Evolutionary conservation across 108 stramenopile species (phyloP).

Genomic region (Cyclotella cryptica): DNA sequence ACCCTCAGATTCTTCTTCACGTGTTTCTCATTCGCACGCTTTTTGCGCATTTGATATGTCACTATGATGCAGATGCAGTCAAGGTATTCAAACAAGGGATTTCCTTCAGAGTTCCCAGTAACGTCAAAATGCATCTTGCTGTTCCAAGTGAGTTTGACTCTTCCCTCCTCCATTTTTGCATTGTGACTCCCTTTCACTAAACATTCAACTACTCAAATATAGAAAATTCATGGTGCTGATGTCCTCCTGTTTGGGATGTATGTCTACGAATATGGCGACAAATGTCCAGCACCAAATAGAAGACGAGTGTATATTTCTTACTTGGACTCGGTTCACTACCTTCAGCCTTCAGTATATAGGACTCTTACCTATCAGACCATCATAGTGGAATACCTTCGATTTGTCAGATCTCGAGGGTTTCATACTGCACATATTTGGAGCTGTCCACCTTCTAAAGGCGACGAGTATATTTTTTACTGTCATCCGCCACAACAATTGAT

Average conservation of each 20-base stretch:
- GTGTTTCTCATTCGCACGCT: not conserved
- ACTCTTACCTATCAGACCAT: slow-evolving; percentile 92
- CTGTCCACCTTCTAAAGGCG: slow-evolving; percentile 95
- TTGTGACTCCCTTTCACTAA: not conserved
- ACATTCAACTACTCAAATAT: slow-evolving; percentile 14
- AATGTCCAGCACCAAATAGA: slow-evolving; percentile 93
- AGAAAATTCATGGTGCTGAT: slow-evolving; percentile 95
- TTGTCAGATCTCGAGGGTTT: slow-evolving; percentile 93
- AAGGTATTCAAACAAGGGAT: slow-evolving; percentile 69
- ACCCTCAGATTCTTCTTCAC: not conserved
- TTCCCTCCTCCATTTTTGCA: not conserved
- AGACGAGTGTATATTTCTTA: slow-evolving; percentile 95
- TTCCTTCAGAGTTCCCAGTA: slow-evolving; percentile 88
- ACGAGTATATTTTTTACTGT: slow-evolving; percentile 95
- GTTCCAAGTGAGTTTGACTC: slow-evolving; percentile 53
- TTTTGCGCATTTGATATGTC: not conserved
- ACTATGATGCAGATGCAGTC: slow-evolving; percentile 57
- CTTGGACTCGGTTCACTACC: slow-evolving; percentile 95
- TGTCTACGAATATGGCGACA: slow-evolving; percentile 95
- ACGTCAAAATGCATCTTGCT: slow-evolving; percentile 90
- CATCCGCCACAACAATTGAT: slow-evolving; percentile 84
- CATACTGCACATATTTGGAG: slow-evolving; percentile 98
- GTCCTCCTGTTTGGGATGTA: slow-evolving; percentile 97
- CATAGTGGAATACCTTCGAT: slow-evolving; percentile 91
- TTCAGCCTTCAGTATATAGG: slow-evolving; percentile 85